phyloP scores from a whole-genome alignment of 2,329 filamentous ascomycete species.

The Graphilbum fragrans region DNA sequence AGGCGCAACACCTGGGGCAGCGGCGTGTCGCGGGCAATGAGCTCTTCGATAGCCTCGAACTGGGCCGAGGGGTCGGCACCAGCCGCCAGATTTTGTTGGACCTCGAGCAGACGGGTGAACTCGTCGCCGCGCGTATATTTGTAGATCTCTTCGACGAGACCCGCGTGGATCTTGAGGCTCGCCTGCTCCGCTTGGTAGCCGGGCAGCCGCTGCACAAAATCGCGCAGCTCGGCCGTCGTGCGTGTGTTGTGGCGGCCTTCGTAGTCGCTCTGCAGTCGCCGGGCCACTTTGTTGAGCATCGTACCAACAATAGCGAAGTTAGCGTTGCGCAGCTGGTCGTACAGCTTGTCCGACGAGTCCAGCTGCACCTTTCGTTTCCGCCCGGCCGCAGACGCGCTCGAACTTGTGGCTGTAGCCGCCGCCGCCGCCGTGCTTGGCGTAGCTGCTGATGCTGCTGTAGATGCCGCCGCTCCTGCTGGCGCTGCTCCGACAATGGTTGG shows the following conservation, averaged over 20 bases:
- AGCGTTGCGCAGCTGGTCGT: slow-evolving; percentile 73
- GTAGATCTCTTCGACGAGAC: slow-evolving; percentile 88
- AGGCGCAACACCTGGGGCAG: slow-evolving; percentile 72
- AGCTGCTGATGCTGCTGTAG: slow-evolving; percentile 42
- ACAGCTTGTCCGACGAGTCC: slow-evolving; percentile 81
- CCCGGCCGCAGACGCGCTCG: slow-evolving; percentile 38
- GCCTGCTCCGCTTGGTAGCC: slow-evolving; percentile 89
- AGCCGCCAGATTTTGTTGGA: slow-evolving; percentile 90
- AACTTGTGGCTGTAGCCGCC: slow-evolving; percentile 40
- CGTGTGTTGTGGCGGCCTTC: slow-evolving; percentile 78
- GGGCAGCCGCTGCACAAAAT: slow-evolving; percentile 89
- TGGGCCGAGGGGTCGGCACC: slow-evolving; percentile 81
- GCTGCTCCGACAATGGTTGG: slow-evolving; percentile 70
- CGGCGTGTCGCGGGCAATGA: slow-evolving; percentile 80
- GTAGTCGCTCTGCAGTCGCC: slow-evolving; percentile 74
- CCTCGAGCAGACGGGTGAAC: slow-evolving; percentile 79
- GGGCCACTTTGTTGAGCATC: slow-evolving; percentile 79
- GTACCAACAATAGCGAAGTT: slow-evolving; percentile 94
- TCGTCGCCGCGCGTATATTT: slow-evolving; percentile 81
- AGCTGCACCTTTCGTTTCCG: slow-evolving; percentile 80
- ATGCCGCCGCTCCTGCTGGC: slow-evolving; percentile 18
- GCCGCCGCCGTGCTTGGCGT: slow-evolving; percentile 20
- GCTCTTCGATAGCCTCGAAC: slow-evolving; percentile 81
- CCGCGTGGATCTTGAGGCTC: slow-evolving; percentile 83
- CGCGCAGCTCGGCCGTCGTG: slow-evolving; percentile 79